A percentile compares a stretch with the other conserved stretches of the same genome.
Evolutionary conservation across 2,329 filamentous ascomycete genomes (phyloP).

Genomic region (Ophiocordyceps sinensis): DNA sequence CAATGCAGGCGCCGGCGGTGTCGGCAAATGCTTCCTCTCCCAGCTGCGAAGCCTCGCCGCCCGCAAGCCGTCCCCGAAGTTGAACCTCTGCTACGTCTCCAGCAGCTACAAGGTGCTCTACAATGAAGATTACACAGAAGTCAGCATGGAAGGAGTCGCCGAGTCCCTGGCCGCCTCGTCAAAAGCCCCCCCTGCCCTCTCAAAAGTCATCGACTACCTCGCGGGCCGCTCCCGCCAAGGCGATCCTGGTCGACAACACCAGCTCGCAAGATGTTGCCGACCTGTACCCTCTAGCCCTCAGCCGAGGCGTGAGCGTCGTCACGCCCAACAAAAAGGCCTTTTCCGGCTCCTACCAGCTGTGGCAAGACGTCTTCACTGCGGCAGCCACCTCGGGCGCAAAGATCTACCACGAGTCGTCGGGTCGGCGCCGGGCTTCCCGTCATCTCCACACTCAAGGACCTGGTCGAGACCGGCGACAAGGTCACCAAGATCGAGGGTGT

Average conservation of each 20-base stretch:
- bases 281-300: constrained; percentile 67
- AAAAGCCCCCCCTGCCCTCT: constrained; percentile 49
- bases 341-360: constrained; percentile 64
- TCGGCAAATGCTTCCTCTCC: constrained; percentile 78
- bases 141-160: constrained; percentile 45
- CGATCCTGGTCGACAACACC: constrained; percentile 88
- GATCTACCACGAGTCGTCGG: constrained; percentile 84
- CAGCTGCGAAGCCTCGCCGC: constrained; percentile 59
- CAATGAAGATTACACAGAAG: constrained; percentile 54
- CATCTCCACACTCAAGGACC: constrained; percentile 82
- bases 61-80: constrained; percentile 51
- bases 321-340: constrained; percentile 99
- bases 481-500: constrained; percentile 91
- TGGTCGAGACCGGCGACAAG: constrained; percentile 87
- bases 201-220: constrained; percentile 66
- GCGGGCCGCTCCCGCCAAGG: constrained; percentile 59
- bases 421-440: constrained; percentile 89
- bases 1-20: constrained; percentile 84
- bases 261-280: constrained; percentile 77
- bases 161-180: constrained; percentile 49
- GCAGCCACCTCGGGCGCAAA: constrained; percentile 59
- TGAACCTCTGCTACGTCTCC: constrained; percentile 72
- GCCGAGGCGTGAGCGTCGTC: constrained; percentile 74
- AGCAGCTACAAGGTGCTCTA: constrained; percentile 75
- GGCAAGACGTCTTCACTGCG: constrained; percentile 73